Evolutionary conservation across 805 yeast genomes (phyloP), one percentile per base, ranked within the genome.

Genomic region (Metschnikowia gelsemii): DNA sequence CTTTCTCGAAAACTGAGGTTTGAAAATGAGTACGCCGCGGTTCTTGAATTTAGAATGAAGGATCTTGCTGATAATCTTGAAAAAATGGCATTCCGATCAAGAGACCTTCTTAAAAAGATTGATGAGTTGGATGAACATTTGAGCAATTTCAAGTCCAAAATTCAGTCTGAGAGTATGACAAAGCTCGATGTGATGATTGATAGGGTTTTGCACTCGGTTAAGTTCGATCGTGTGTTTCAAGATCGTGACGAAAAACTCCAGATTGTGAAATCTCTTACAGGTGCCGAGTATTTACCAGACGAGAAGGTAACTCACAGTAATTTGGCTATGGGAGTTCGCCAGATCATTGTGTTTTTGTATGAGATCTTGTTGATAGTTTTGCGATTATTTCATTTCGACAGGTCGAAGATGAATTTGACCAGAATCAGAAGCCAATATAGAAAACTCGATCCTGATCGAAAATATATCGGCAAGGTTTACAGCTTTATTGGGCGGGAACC

Each of bases 371-470:
- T 50, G 25, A 56, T 55, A n/a, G 40, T 67, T n/a, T 61, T 64
- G 45, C 64, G 56, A 28, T 31, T 67, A 9, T 63, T 68, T 49
- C 59, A 62, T 34, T 65, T 70, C 46, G 71, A 70, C 47, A 52
- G 72, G 34, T 55, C 67, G 23, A 64, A 61, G 28, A 70, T 70
- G 74, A 69, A 70, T 50, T 54, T 68, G 38, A 73, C 68, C 40
- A 45, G 75, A 38, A 70, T 70, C 37, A 52, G 73, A 50, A 46
- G 56, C 26, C 54, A 61, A 16, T 70, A 73, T 66, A 57, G 48
- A 13, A 63, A 64, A 45, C 55, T 70, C 19, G 75, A 70, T 51
- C 75, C 75, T 2, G 62, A 64, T 43, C 48, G 72, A 35, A 50
- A 58, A 29, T 60, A 64, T 39, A 69, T 69, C 40, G 59, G 63